Evolutionary conservation across 106 monocot genomes (phyloP).

Genomic region (Phalaenopsis equestris): DNA sequence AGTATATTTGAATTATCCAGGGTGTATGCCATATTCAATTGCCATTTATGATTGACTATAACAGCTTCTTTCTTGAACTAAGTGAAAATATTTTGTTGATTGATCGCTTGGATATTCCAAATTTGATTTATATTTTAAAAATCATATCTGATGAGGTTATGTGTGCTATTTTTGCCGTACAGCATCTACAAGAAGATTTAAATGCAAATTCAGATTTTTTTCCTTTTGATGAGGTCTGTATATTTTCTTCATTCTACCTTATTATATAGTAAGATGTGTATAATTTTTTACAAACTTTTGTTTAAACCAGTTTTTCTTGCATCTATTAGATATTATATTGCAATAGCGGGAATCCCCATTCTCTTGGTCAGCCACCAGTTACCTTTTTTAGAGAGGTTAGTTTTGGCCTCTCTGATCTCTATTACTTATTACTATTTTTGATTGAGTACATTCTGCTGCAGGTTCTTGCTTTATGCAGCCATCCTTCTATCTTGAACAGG

Average conservation of each 20-base stretch:
- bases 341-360: slow-evolving; percentile 92
- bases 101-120: background rate
- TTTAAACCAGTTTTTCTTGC: background rate
- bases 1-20: background rate
- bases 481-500: slow-evolving; percentile 57
- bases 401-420: background rate
- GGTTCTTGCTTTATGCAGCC: slow-evolving; percentile 78
- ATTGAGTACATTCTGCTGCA: slow-evolving; percentile 22
- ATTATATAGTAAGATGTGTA: background rate
- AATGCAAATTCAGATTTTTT: slow-evolving; percentile 51
- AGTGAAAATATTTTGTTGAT: background rate
- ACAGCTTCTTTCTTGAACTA: background rate
- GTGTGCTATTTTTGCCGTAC: background rate
- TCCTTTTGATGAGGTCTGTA: slow-evolving; percentile 77
- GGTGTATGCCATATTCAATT: too few relatives aligned
- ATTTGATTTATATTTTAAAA: background rate
- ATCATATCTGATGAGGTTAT: background rate
- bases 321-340: slow-evolving; percentile 67
- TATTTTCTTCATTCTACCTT: background rate
- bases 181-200: slow-evolving; percentile 72
- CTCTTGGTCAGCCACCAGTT: slow-evolving; percentile 80
- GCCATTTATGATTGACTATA: too few relatives aligned
- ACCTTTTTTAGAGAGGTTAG: slow-evolving; percentile 87
- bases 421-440: background rate
- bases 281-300: background rate